Base-by-base conservation (phyloP, 1,284 basidiomycete species). In the Wallemia mellicola region DNA sequence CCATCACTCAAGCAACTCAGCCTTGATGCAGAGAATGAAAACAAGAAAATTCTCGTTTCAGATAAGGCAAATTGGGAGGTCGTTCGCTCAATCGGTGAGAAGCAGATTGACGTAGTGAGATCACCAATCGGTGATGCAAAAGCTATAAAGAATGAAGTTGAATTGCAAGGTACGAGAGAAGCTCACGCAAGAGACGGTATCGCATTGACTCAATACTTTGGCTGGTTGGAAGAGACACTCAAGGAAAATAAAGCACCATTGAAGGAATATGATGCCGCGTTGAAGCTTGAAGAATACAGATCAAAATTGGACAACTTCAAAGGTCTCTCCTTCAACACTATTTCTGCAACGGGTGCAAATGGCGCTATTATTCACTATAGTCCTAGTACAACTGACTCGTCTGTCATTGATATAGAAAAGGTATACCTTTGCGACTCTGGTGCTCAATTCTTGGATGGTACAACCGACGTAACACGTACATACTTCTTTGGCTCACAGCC, bases 391-490 rank as follows among this genome's bases (percentile, higher is more conserved):
- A 57, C 55, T 7, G 27, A 26, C 15, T 57, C 55, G 17, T 19
- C 55, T 57, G 27, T 17, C 5, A 57, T 57, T 24, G 55, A 57
- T n/a, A 25, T 57, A 3, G 38, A 48, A 24, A 56, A 86, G 79
- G 79, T 95, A 58, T 96, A 98, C 69, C 75, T 98, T 2, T 96
- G 91, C 66, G 92, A 98, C 69, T 89, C 86, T 24, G 92, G 92
- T 65, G 72, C 60, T 1, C 91, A 96, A 72, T 95, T 82, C 70
- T 70, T 79, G 28, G 89, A 95, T 66, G 91, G 91, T 15, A 98
- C 92, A 0, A 98, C 92, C 1, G 94, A 96, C 66, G 83, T 86
- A 9, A 95, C 89, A 2, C 74, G 89, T 32, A 92, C 87, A 60
- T 81, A 79, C 81, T 91, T 96, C 69, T 96, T 95, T 68, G 89